Conservation (phyloP, 345 rosid genomes). For the Brassica juncea region DNA sequence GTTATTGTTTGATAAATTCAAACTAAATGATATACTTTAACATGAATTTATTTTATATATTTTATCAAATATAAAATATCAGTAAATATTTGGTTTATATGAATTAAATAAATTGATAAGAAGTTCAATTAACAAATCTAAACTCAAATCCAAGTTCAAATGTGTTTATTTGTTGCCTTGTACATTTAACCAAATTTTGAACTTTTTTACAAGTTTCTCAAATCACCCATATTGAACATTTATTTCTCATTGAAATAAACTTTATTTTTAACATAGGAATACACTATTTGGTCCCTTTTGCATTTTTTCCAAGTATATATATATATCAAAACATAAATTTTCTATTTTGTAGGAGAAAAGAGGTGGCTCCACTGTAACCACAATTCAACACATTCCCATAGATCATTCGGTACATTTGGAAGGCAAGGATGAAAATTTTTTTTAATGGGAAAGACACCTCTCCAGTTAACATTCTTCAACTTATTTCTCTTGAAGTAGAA, state of each 20-base stretch:
- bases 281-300: neutral
- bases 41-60: neutral
- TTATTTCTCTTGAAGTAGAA: neutral
- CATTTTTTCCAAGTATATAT: neutral
- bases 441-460: neutral
- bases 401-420: neutral
- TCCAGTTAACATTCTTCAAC: neutral
- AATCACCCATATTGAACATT: too few species aligned
- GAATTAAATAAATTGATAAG: neutral
- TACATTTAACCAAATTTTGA: neutral
- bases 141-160: neutral
- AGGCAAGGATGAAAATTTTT: neutral
- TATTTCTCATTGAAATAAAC: neutral
- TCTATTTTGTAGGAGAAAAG: neutral
- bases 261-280: neutral
- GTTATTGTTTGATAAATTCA: too few species aligned
- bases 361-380: neutral
- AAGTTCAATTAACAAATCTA: neutral
- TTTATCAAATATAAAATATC: neutral
- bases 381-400: neutral
- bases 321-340: neutral
- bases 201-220: neutral
- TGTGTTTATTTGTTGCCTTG: neutral
- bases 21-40: too few species aligned
- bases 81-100: neutral